phyloP scores from a whole-genome alignment of 176 grass and related monocot genomes.

The Aegilops longissima region DNA sequence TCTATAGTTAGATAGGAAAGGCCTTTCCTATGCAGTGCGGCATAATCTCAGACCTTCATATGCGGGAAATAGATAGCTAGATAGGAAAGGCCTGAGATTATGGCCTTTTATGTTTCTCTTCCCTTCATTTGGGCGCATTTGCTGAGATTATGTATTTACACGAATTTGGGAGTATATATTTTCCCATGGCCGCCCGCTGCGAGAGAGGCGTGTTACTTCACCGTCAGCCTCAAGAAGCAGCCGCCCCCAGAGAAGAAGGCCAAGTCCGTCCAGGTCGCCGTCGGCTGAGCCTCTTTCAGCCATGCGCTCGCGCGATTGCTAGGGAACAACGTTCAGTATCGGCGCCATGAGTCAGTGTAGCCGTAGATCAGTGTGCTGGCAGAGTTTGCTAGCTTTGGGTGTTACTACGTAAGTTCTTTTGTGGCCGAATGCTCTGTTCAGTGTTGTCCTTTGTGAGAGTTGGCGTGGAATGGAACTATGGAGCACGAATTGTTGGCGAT shows the following conservation, averaged over 20 bases:
- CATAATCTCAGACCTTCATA: too few relatives aligned
- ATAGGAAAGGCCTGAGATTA: too few relatives aligned
- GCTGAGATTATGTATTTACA: too few relatives aligned
- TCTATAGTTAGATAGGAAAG: too few relatives aligned
- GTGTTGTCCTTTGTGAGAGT: neutral
- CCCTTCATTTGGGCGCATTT: neutral
- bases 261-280: slow-evolving; percentile 55
- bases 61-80: too few relatives aligned
- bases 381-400: neutral
- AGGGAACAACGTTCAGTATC: too few relatives aligned
- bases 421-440: neutral
- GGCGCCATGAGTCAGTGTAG: neutral
- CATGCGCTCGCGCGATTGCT: neutral
- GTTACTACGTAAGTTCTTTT: neutral
- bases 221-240: slow-evolving; percentile 56
- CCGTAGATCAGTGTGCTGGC: neutral
- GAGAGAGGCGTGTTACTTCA: slow-evolving; percentile 62
- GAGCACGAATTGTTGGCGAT: neutral
- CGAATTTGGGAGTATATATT: too few relatives aligned
- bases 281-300: slow-evolving; percentile 27
- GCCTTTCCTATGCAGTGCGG: too few relatives aligned
- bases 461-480: neutral
- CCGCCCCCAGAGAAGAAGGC: slow-evolving; percentile 70
- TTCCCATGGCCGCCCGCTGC: slow-evolving; percentile 44
- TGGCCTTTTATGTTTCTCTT: too few relatives aligned